Conservation (phyloP, 2,329 filamentous ascomycete genomes). For the Alternaria sp. region DNA sequence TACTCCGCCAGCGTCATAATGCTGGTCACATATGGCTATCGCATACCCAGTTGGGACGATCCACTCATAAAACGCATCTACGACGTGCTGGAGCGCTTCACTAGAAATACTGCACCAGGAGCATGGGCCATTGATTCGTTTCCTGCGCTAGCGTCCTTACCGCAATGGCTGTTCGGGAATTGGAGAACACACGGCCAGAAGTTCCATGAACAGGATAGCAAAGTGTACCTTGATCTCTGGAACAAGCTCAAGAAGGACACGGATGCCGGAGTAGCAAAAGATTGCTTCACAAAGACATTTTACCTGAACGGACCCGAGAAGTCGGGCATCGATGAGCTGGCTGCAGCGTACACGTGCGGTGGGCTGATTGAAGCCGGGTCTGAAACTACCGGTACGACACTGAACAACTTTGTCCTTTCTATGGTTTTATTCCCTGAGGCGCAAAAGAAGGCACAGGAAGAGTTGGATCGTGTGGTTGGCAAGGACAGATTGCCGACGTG, state of each 20-base stretch:
- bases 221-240: slow-evolving; percentile 47
- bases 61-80: slow-evolving; percentile 46
- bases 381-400: slow-evolving; percentile 42
- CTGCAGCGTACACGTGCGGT: slow-evolving; percentile 47
- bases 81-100: slow-evolving; percentile 43
- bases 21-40: slow-evolving; percentile 47
- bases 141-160: slow-evolving; percentile 40
- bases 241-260: slow-evolving; percentile 43
- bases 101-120: slow-evolving; percentile 41
- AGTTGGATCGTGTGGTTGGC: slow-evolving; percentile 44
- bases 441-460: slow-evolving; percentile 39
- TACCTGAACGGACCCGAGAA: slow-evolving; percentile 44
- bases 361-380: slow-evolving; percentile 48
- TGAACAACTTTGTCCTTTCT: slow-evolving; percentile 44
- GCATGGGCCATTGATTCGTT: slow-evolving; percentile 43
- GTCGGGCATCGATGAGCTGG: slow-evolving; percentile 45
- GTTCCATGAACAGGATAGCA: slow-evolving; percentile 42
- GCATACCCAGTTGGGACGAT: slow-evolving; percentile 45
- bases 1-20: slow-evolving; percentile 48
- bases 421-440: slow-evolving; percentile 40
- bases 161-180: slow-evolving; percentile 43
- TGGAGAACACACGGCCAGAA: slow-evolving; percentile 39
- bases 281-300: slow-evolving; percentile 49
- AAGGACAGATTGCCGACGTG: slow-evolving; percentile 39
- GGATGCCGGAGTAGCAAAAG: slow-evolving; percentile 36